phyloP scores from a whole-genome alignment of 2,329 filamentous ascomycete species.

The Hymenotorrendiella dingleyae region DNA sequence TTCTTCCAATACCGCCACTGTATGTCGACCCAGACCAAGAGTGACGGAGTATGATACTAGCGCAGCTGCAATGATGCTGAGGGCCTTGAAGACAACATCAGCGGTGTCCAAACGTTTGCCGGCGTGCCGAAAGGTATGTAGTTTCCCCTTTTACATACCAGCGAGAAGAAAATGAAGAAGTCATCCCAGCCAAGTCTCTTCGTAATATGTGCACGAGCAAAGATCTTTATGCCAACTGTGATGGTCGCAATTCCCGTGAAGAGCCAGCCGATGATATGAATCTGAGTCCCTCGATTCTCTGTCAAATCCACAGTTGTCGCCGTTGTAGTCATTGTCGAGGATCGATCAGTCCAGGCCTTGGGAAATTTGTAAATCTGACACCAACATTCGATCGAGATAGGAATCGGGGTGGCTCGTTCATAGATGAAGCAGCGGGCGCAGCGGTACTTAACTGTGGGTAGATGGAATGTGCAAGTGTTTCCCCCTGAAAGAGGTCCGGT shows the following conservation, averaged over 20 bases:
- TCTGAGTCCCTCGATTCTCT: background rate
- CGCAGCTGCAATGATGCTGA: background rate
- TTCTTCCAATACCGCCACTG: background rate
- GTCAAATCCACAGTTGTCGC: background rate
- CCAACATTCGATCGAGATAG: no score
- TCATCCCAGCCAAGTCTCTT: background rate
- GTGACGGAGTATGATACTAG: background rate
- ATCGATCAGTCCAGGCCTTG: no score
- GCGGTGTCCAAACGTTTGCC: no score
- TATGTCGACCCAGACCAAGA: background rate
- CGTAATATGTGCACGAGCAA: background rate
- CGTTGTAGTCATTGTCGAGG: no score
- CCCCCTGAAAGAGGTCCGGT: no score
- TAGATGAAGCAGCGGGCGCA: no score
- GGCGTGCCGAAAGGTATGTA: no score
- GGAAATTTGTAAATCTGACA: no score
- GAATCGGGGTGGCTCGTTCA: no score
- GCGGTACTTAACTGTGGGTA: no score
- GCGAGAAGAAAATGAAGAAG: conserved; percentile 1
- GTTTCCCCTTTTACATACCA: no score
- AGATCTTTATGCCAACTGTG: background rate
- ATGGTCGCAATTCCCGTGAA: background rate
- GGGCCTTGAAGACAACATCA: background rate
- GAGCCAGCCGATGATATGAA: conserved; percentile 1
- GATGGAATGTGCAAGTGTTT: no score